phyloP scores from a whole-genome alignment of 73 alveolate species.

The Paramecium primaurelia region DNA sequence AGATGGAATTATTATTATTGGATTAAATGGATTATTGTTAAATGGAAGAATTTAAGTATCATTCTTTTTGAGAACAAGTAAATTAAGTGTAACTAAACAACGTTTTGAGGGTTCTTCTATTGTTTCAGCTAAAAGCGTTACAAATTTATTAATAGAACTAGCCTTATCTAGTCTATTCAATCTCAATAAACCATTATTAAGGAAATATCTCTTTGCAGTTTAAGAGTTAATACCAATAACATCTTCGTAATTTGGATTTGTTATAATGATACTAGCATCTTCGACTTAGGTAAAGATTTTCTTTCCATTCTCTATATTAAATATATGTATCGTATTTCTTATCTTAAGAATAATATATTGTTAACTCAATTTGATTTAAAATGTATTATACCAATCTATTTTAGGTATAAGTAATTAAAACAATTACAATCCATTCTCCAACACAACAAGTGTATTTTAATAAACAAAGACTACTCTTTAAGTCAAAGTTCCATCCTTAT shows the following conservation, averaged over 20 bases:
- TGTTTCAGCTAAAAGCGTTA: background rate
- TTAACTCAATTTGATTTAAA: background rate
- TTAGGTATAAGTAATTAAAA: background rate
- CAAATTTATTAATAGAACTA: background rate
- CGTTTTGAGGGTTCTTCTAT: background rate
- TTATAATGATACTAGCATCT: background rate
- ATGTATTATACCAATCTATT: background rate
- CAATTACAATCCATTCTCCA: background rate
- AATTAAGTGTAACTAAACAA: background rate
- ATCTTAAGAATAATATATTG: background rate
- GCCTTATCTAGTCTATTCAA: background rate
- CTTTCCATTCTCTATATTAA: background rate
- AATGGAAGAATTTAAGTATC: background rate
- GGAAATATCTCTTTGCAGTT: background rate
- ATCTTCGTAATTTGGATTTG: constrained; percentile 21
- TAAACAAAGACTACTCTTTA: background rate
- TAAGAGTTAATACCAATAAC: background rate
- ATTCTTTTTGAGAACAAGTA: background rate
- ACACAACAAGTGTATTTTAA: background rate
- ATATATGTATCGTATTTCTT: background rate
- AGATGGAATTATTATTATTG: background rate
- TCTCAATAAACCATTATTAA: background rate
- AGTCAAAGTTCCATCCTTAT: background rate
- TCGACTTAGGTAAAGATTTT: background rate
- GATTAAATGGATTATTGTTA: background rate